phyloP scores from a whole-genome alignment of 2,329 filamentous ascomycete genomes.

The Botryotinia narcissicola region DNA sequence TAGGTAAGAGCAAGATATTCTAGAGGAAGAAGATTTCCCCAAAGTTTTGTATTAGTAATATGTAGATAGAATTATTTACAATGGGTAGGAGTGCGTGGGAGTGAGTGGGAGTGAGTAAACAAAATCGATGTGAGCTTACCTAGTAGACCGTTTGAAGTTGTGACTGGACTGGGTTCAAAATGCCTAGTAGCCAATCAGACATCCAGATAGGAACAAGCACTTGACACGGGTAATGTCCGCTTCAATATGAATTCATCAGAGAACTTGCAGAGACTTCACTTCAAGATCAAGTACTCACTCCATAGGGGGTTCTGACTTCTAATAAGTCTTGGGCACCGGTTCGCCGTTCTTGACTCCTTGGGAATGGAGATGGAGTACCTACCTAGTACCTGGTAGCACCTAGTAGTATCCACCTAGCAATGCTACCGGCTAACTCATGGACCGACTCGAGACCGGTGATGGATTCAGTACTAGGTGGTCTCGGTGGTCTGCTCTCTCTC shows the following conservation, averaged over 20 bases:
- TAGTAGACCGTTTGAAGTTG: background rate
- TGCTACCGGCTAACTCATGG: background rate
- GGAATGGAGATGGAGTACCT: background rate
- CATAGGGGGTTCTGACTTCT: background rate
- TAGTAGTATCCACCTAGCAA: background rate
- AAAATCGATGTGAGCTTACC: background rate
- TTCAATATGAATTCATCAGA: background rate
- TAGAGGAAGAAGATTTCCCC: background rate
- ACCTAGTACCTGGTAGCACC: background rate
- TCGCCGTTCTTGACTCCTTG: background rate
- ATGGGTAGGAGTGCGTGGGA: background rate
- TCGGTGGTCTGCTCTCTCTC: background rate
- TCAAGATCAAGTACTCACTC: background rate
- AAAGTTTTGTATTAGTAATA: background rate
- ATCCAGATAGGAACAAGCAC: background rate
- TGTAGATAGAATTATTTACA: background rate
- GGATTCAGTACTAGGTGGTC: background rate
- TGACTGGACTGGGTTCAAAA: background rate
- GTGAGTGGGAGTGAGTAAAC: background rate
- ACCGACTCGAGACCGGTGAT: background rate
- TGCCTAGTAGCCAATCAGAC: background rate
- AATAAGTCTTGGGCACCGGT: background rate
- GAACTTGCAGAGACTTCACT: background rate
- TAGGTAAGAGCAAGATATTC: background rate
- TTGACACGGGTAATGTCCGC: background rate